Evolutionary conservation across 805 yeast species (phyloP), one percentile per base, ranked within the genome.

Genomic region (Candida pseudofarinosa): DNA sequence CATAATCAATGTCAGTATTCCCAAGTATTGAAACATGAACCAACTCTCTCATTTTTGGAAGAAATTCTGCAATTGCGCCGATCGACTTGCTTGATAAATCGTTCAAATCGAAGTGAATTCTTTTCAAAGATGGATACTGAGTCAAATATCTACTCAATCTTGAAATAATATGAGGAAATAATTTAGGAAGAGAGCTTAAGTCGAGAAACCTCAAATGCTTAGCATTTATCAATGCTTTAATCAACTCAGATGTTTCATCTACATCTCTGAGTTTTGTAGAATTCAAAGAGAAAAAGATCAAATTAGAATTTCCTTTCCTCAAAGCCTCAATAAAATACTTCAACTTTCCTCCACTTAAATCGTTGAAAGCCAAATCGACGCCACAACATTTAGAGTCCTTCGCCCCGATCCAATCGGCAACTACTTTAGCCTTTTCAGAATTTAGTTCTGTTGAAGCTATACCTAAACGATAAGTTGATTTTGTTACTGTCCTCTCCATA

Each of bases 1-100:
- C 60, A 19, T 65, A 59, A 37, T 67, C 65, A 45, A 78, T 59
- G 42, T 67, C 62, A 39, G 71, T 61, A 52, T 78, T 78, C 7
- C 83, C 83, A 28, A 78, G 56, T 19, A 78, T 59, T 0, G 82
- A 77, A 4, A 77, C 80, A 49, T 78, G 82, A 16, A 76, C 66
- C 35, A 78, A 60, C 15, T 63, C 66, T n/a, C 69, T 60, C 40
- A 79, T 65, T 36, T 72, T 64, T 0, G 77, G 80, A 35, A 77
- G 62, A 7, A 73, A 66, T 31, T 68, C 69, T 18, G 77, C 70
- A 33, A 78, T 67, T 7, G 78, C 79, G 23, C 73, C 66, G 28
- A 78, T 66, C 5, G 76, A 67, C 37, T 70, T 69, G 32, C 69
- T 66, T 1, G 73, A 62, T 40, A 78, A 60, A 26, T 76, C 77